Evolutionary conservation across 768 basidiomycete genomes (phyloP).

Genomic region (Suillus americanus): DNA sequence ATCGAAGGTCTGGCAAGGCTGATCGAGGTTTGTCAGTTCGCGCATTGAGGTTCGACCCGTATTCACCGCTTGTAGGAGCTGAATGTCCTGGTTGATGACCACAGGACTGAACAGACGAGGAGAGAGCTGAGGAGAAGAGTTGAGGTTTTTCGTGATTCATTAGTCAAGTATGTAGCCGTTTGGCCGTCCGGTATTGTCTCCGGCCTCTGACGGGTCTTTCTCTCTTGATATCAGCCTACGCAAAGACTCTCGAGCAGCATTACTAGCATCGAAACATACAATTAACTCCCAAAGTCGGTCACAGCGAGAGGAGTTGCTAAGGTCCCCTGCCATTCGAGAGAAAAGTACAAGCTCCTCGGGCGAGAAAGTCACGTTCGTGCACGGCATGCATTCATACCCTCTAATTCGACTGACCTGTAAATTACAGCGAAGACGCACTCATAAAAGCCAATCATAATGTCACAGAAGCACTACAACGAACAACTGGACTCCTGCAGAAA

Average conservation of each 20-base stretch:
- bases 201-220: slow-evolving; percentile 3
- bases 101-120: slow-evolving; percentile 54
- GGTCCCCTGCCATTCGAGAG: slow-evolving; percentile 46
- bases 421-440: slow-evolving; percentile 71
- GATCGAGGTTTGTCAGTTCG: slow-evolving; percentile 54
- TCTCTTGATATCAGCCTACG: slow-evolving; percentile 45
- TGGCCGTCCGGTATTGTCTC: neutral
- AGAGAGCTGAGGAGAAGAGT: slow-evolving; percentile 50
- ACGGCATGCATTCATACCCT: neutral
- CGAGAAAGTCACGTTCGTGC: slow-evolving; percentile 64
- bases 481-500: slow-evolving; percentile 82
- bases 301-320: slow-evolving; percentile 68
- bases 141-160: slow-evolving; percentile 43
- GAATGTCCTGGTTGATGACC: slow-evolving; percentile 72
- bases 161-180: slow-evolving; percentile 51
- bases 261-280: slow-evolving; percentile 70
- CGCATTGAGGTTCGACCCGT: neutral
- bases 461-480: slow-evolving; percentile 83
- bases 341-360: slow-evolving; percentile 39
- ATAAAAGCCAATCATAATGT: slow-evolving; percentile 91
- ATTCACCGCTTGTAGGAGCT: slow-evolving; percentile 46
- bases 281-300: slow-evolving; percentile 64
- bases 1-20: slow-evolving; percentile 58
- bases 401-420: slow-evolving; percentile 5
- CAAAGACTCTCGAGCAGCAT: slow-evolving; percentile 62